Evolutionary conservation across 768 basidiomycete species (phyloP).

Genomic region (Agrocybe pediades): DNA sequence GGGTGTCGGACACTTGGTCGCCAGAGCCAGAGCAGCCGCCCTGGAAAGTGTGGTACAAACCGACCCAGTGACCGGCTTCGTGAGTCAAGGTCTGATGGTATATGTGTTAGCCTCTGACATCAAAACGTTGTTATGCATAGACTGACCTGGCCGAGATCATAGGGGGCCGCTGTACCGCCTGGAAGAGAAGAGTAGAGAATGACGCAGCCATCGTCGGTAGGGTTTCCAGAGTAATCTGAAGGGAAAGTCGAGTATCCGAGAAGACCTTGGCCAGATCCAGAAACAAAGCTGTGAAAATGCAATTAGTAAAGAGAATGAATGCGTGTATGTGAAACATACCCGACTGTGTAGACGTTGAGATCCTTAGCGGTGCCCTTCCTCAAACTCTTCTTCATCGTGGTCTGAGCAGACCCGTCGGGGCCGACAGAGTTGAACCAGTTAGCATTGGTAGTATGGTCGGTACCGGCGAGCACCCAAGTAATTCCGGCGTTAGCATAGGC

Average conservation of each 20-base stretch:
- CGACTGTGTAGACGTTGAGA: slow-evolving; percentile 55
- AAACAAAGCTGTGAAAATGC: slow-evolving; percentile 19
- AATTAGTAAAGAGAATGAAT: background rate
- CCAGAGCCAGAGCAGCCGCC: slow-evolving; percentile 43
- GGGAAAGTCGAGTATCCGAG: slow-evolving; percentile 61
- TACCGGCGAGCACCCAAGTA: slow-evolving; percentile 41
- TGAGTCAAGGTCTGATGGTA: slow-evolving; percentile 45
- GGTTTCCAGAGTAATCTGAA: slow-evolving; percentile 35
- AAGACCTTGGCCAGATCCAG: slow-evolving; percentile 33
- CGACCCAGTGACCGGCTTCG: slow-evolving; percentile 65
- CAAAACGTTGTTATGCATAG: background rate
- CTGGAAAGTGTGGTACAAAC: slow-evolving; percentile 62
- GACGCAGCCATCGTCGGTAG: slow-evolving; percentile 51
- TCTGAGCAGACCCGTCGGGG: slow-evolving; percentile 37
- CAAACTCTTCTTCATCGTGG: slow-evolving; percentile 48
- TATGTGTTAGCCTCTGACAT: background rate
- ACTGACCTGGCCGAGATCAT: slow-evolving; percentile 42
- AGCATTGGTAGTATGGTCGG: slow-evolving; percentile 43
- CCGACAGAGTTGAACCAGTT: slow-evolving; percentile 50
- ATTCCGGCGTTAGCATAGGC: slow-evolving; percentile 40
- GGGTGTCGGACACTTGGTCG: slow-evolving; percentile 48
- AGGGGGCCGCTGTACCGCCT: slow-evolving; percentile 41
- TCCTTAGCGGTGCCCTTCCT: slow-evolving; percentile 39
- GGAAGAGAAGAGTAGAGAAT: slow-evolving; percentile 44
- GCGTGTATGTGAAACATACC: slow-evolving; percentile 28